Conservation (phyloP, 169 alveolate genomes). For the Plasmodium vivax region DNA sequence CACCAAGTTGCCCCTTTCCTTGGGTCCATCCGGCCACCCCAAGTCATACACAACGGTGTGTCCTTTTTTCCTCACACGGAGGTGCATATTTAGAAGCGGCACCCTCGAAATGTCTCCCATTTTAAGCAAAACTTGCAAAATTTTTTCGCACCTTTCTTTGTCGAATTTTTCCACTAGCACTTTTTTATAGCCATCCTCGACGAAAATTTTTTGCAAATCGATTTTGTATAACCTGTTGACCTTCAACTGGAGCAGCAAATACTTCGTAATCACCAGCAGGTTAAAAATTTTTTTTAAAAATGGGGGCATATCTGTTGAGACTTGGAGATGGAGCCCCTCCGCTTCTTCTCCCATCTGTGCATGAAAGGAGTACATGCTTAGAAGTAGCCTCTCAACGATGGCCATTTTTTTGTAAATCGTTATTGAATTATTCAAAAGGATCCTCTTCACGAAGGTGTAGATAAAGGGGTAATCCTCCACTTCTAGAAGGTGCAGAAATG, state of each 20-base stretch:
- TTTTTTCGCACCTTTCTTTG: slow-evolving; percentile 34
- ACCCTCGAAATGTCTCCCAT: slow-evolving; percentile 19
- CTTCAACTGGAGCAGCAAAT: slow-evolving; percentile 5
- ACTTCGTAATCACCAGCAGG: slow-evolving; percentile 2
- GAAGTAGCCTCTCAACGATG: slow-evolving; percentile 6
- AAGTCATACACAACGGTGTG: not conserved
- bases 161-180: slow-evolving; percentile 30
- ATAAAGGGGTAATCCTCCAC: slow-evolving; percentile 10
- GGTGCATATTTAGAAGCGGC: not conserved
- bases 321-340: not conserved
- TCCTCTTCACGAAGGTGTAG: slow-evolving; percentile 9
- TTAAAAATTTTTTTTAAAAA: slow-evolving; percentile 14
- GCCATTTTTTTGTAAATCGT: slow-evolving; percentile 3
- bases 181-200: slow-evolving; percentile 42
- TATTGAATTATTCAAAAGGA: slow-evolving; percentile 3
- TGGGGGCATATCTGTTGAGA: not conserved
- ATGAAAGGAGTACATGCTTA: not conserved
- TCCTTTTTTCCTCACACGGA: not conserved
- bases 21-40: not conserved
- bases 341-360: not conserved
- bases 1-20: not conserved
- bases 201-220: slow-evolving; percentile 26
- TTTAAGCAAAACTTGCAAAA: slow-evolving; percentile 34
- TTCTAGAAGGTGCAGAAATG: slow-evolving; percentile 4
- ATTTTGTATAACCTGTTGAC: not conserved